Evolutionary conservation across 2,329 filamentous ascomycete species (phyloP).

Genomic region (Shiraia sp.): DNA sequence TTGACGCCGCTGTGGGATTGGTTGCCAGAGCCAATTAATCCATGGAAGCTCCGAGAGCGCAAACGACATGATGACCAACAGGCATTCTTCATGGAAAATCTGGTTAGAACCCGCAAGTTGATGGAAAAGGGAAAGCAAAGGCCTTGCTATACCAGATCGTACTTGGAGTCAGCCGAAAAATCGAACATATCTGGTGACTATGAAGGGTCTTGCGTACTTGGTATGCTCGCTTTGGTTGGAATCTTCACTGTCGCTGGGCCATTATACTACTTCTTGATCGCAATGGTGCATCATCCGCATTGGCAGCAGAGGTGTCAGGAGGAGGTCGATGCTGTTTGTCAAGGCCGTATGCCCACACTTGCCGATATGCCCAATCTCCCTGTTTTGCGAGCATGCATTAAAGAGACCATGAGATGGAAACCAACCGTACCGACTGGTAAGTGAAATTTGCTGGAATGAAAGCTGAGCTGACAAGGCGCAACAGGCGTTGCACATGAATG

Average conservation of each 20-base stretch:
- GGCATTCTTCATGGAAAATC: constrained; percentile 57
- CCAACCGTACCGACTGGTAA: constrained; percentile 51
- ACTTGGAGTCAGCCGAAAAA: constrained; percentile 46
- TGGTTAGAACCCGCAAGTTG: constrained; percentile 41
- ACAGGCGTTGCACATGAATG: constrained; percentile 56
- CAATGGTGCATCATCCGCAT: constrained; percentile 43
- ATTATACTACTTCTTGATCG: constrained; percentile 44
- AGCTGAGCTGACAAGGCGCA: background rate
- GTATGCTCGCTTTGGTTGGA: constrained; percentile 46
- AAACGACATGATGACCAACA: constrained; percentile 59
- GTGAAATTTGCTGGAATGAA: constrained; percentile 19
- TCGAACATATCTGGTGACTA: constrained; percentile 43
- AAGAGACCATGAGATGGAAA: constrained; percentile 51
- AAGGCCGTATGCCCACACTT: constrained; percentile 31
- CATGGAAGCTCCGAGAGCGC: constrained; percentile 58
- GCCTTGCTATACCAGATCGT: constrained; percentile 38
- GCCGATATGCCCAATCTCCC: constrained; percentile 49
- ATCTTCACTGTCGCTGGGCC: constrained; percentile 46
- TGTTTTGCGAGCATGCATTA: constrained; percentile 52
- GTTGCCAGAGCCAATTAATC: constrained; percentile 55
- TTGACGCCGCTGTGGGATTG: constrained; percentile 58
- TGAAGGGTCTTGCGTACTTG: constrained; percentile 45
- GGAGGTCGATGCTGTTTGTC: constrained; percentile 37
- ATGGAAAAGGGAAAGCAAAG: constrained; percentile 39
- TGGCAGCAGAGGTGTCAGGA: constrained; percentile 42